Evolutionary conservation across 352 stramenopile species (phyloP).

Genomic region (Phytophthora sansomeana): DNA sequence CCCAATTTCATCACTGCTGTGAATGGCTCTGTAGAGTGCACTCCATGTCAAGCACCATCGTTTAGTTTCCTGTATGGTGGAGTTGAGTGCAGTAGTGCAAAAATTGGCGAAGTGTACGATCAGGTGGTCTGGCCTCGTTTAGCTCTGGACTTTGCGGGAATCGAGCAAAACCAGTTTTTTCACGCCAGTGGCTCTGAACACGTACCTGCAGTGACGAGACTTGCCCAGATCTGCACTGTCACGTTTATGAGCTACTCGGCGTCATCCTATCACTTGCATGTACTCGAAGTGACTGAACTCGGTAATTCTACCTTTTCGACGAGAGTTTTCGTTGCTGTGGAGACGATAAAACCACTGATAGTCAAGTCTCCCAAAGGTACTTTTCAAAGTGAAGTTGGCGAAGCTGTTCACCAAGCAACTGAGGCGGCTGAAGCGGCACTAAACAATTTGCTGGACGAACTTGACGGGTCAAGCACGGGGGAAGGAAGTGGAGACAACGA

Average conservation of each 20-base stretch:
- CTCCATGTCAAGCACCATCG: slow-evolving; percentile 33
- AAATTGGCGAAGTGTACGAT: slow-evolving; percentile 54
- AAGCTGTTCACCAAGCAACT: slow-evolving; percentile 21
- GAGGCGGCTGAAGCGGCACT: slow-evolving; percentile 25
- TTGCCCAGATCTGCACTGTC: slow-evolving; percentile 35
- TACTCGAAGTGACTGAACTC: slow-evolving; percentile 28
- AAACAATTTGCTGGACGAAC: slow-evolving; percentile 22
- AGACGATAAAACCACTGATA: slow-evolving; percentile 12
- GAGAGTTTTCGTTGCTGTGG: slow-evolving; percentile 37
- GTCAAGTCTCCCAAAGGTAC: slow-evolving; percentile 4
- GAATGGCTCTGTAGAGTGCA: slow-evolving; percentile 39
- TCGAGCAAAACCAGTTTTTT: slow-evolving; percentile 24
- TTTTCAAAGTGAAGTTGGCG: not conserved
- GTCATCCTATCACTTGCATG: slow-evolving; percentile 30
- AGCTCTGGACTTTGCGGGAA: slow-evolving; percentile 29
- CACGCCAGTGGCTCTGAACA: not conserved
- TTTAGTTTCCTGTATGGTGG: slow-evolving; percentile 48
- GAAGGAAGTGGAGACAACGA: slow-evolving; percentile 4
- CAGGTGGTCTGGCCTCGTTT: slow-evolving; percentile 44
- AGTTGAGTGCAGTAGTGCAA: slow-evolving; percentile 33
- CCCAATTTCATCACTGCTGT: slow-evolving; percentile 28
- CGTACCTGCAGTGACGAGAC: slow-evolving; percentile 2
- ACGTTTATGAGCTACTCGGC: slow-evolving; percentile 29
- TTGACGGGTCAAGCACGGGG: slow-evolving; percentile 7
- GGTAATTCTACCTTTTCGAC: not conserved